These are phyloP conservation scores for Corymbia calophylla DNA, from an alignment of 441 rosid genomes.

Conservation along the genomic window DNA sequence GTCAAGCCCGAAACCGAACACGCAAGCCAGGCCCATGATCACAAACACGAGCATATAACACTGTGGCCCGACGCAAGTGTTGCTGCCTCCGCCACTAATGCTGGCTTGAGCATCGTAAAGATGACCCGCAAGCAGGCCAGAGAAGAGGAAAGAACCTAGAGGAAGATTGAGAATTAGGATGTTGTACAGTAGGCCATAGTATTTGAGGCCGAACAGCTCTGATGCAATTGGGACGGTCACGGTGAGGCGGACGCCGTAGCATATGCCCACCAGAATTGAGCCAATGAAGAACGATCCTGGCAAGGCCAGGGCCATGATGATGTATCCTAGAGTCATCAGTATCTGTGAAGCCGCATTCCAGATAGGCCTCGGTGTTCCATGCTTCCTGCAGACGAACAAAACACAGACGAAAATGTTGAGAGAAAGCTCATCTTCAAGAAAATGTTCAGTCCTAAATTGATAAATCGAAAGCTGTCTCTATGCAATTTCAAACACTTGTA, in stretches of 20 bases:
- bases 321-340: background rate
- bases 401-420: background rate
- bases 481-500: background rate
- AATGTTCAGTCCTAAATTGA: background rate
- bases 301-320: background rate
- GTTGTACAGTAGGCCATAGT: constrained; percentile 1
- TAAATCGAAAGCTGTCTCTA: background rate
- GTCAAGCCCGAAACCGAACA: background rate
- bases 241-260: constrained; percentile 2
- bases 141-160: constrained; percentile 7
- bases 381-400: background rate
- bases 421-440: background rate
- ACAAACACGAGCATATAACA: background rate
- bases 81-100: background rate
- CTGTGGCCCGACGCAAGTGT: background rate
- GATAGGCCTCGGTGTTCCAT: background rate
- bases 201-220: background rate
- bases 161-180: background rate
- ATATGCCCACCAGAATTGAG: constrained; percentile 1
- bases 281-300: constrained; percentile 1
- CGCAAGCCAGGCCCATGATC: background rate
- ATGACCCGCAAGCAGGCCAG: constrained; percentile 7
- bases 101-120: constrained; percentile 1
- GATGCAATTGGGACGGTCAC: background rate
- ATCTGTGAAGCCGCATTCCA: constrained; percentile 6